Base-by-base conservation (phyloP, 352 stramenopile genomes). In the Pythium apleroticum region DNA sequence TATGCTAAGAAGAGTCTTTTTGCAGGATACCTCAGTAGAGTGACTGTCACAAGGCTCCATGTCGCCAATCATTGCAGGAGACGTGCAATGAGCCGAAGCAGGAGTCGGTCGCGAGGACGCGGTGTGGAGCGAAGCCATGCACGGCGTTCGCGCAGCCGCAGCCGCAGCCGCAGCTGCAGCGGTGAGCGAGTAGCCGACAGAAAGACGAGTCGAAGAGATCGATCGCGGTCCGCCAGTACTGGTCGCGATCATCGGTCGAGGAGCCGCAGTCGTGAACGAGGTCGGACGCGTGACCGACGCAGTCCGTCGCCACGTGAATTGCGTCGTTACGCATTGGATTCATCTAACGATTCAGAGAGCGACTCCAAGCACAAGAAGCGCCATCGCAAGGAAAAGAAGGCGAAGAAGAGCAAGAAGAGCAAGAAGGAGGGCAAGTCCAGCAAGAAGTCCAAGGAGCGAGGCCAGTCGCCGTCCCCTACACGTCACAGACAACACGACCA, bases 391-490 rank as follows among this genome's bases (percentile, higher is more conserved):
- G 28, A 57, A 0, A 69, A 66, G 52, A 66, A 67, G 46, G 22
- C 15, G 7, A 73, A 73, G 55, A 65, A 68, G 19, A 24, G 45
- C 30, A 73, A 66, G 65, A 67, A 72, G 45, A 55, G 27, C 20
- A 65, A 63, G 53, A 65, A 63, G 28, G 28, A 71, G 20, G 54
- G 37, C 20, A 52, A 45, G 20, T 17, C 61, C 30, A 62, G 25
- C 41, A 46, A 54, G 33, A 30, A 28, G 31, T 43, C 56, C 19
- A 14, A 22, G 4, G 14, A 20, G 4, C 2, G n/a, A 10, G 31
- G 24, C 8, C 5, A 46, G 24, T 45, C 52, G 5, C 15, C 33
- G 17, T 57, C 56, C 12, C 56, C 56, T 9, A 17, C 55, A 45
- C 37, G 52, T 49, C 25, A 37, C 4, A 14, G n/a, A 28, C 15